Evolutionary conservation across 345 rosid genomes (phyloP), one percentile per base, ranked within the genome.

Genomic region (Citrus sinensis): DNA sequence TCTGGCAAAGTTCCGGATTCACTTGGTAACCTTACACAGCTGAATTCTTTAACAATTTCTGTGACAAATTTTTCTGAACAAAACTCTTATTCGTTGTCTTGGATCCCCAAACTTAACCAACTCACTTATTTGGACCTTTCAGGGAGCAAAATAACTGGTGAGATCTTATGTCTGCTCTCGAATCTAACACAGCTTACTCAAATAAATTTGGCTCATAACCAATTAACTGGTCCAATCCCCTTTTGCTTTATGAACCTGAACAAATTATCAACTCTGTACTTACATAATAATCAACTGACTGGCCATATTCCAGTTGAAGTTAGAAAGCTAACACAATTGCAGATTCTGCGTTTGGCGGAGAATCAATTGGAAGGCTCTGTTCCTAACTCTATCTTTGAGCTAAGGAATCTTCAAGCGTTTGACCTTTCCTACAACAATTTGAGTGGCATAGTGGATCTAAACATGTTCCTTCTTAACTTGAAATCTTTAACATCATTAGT

Each of bases 171-270:
- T 63, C 54, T 30, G 20, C 32, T 83, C 0, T 3, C 35, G 37
- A 76, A 71, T 5, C 78, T 83, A n/a, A 74, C 56, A 3, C 17
- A 74, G 0, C 69, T 80, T 9, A 27, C 25, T 17, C 0, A 0
- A 16, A 30, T 80, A 6, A 2, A 19, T 6, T 58, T 83, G 24
- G 19, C 24, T 22, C 7, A 0, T 54, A 82, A 82, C 46, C 54
- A 46, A 20, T 67, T 79, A 32, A 79, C 49, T 6, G 75, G 82
- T 66, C 42, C 65, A 64, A 65, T 82, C 70, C 84, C 81, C 1
- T 64, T 49, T 65, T 32, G 0, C 67, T 49, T 79, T 27, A 19
- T 30, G 54, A 78, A 74, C 32, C 75, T 73, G 9, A 64, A 30
- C 10, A 32, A 64, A 30, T 14, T 64, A 63, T 58, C 13, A 20